Percentiles rank a stretch among this genome's conserved stretches.
These are phyloP conservation scores for Ustilago loliicola DNA, from an alignment of 1,284 basidiomycete species.

Conservation along the genomic window DNA sequence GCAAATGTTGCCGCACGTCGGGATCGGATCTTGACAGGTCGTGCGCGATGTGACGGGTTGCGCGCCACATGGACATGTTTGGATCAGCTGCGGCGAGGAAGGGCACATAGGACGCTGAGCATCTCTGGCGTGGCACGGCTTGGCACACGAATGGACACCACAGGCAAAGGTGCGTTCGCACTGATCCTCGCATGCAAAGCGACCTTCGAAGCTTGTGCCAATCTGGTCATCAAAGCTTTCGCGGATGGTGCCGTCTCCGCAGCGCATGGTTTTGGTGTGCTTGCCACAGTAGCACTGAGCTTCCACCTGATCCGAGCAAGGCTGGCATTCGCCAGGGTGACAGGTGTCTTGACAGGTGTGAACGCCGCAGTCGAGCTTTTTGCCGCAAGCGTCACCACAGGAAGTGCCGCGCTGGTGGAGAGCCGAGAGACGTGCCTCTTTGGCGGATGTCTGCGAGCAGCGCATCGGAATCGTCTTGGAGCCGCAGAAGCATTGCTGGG, in stretches of 20 bases:
- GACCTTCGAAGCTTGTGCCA: constrained; percentile 40
- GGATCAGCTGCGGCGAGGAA: constrained; percentile 52
- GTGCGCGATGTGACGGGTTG: constrained; percentile 41
- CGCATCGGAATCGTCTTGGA: constrained; percentile 55
- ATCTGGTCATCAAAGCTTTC: constrained; percentile 38
- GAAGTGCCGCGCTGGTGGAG: constrained; percentile 54
- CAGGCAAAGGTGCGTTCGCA: constrained; percentile 62
- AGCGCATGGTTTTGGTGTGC: constrained; percentile 55
- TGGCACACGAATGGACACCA: constrained; percentile 59
- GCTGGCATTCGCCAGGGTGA: constrained; percentile 61
- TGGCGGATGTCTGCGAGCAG: constrained; percentile 62
- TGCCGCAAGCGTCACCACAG: constrained; percentile 61
- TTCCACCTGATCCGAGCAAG: constrained; percentile 48
- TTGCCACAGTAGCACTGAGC: constrained; percentile 66
- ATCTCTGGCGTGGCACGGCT: constrained; percentile 59
- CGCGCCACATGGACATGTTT: constrained; percentile 66
- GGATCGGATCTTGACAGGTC: constrained; percentile 62
- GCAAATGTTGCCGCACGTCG: constrained; percentile 60
- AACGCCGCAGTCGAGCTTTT: constrained; percentile 60
- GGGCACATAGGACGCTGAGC: constrained; percentile 51
- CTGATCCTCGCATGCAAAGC: constrained; percentile 53
- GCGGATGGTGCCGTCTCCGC: constrained; percentile 56
- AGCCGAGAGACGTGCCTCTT: constrained; percentile 33
- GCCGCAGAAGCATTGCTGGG: constrained; percentile 67
- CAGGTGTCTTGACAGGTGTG: constrained; percentile 61